These are phyloP conservation scores for Saccharomyces hybrid DNA, from an alignment of 1,139 yeast genomes.

Conservation along the genomic window DNA sequence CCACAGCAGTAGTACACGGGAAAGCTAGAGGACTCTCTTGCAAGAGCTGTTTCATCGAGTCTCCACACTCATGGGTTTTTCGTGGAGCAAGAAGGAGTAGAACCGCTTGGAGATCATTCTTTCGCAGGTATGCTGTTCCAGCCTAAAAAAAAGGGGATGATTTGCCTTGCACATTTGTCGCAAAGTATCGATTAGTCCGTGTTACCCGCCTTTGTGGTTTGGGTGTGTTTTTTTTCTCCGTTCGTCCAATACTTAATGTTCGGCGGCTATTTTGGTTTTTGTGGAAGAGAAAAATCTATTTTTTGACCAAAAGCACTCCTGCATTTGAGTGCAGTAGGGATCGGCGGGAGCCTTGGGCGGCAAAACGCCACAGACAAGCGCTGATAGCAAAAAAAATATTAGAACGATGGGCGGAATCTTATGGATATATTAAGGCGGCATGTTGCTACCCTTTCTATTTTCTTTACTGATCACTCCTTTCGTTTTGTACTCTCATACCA, in stretches of 20 bases:
- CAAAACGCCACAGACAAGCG: background rate
- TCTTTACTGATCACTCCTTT: background rate
- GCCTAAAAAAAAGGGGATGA: no score
- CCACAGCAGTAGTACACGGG: no score
- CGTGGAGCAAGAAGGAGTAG: no score
- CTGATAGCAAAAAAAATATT: background rate
- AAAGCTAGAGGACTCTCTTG: no score
- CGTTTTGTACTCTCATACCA: background rate
- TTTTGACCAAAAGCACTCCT: no score
- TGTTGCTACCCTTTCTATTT: constrained; percentile 2
- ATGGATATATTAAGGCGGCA: background rate
- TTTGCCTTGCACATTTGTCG: no score
- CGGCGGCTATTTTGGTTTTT: background rate
- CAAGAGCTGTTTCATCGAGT: no score
- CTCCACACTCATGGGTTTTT: no score
- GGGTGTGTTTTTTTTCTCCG: background rate
- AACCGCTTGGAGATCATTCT: no score
- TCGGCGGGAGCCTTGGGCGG: background rate
- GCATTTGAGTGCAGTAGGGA: background rate
- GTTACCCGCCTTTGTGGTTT: background rate
- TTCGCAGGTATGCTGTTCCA: no score
- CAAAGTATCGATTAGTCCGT: no score
- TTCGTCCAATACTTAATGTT: background rate
- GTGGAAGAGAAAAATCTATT: background rate
- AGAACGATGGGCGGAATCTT: background rate